Evolutionary conservation across 495 filamentous ascomycete genomes (phyloP), one percentile per base, ranked within the genome.

Genomic region (Neurospora pannonica): DNA sequence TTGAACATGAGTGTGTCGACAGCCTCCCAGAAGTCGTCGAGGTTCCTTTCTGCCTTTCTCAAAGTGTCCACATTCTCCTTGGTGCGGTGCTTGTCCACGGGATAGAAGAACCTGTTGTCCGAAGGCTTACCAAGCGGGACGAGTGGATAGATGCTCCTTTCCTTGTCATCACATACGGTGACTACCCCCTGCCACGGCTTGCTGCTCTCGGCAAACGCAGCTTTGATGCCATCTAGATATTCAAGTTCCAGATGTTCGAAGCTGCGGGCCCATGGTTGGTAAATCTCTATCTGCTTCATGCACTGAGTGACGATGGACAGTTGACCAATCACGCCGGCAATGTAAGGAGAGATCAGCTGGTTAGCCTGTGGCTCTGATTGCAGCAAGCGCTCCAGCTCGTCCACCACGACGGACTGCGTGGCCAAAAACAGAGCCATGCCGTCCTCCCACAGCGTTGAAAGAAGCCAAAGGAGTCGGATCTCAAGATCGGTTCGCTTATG

Each of bases 11-110:
- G 72, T 73, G 36, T 39, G 36, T 54, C 72, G 62, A 73, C 34
- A 42, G 31, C 69, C 4, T 9, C 60, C 89, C 88, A 91, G 76
- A 89, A 87, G 0, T 19, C 38, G 74, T 89, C 87, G 6, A 90
- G 80, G 73, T 84, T 82, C 0, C 71, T 40, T 72, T 90, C 88
- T 4, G 87, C 87, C 8, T 10, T 37, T 6, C 78, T 71, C 67
- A 78, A 13, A 1, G 76, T 71, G n/a, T 83, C 80, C 0, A 83
- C 79, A 48, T 79, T 89, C 60, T 84, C 80, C 67, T 80, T 81
- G 15, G 82, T 88, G 7, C 81, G 80, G 21, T 81, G 83, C 75
- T 88, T 88, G 15, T 86, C 83, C 6, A 80, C 75, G 17, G 88
- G 87, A 76, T 91, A 89, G 40, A 77, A 38, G 72, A 88, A 88